phyloP scores from a whole-genome alignment of 495 filamentous ascomycete species.

The Terfezia claveryi region DNA sequence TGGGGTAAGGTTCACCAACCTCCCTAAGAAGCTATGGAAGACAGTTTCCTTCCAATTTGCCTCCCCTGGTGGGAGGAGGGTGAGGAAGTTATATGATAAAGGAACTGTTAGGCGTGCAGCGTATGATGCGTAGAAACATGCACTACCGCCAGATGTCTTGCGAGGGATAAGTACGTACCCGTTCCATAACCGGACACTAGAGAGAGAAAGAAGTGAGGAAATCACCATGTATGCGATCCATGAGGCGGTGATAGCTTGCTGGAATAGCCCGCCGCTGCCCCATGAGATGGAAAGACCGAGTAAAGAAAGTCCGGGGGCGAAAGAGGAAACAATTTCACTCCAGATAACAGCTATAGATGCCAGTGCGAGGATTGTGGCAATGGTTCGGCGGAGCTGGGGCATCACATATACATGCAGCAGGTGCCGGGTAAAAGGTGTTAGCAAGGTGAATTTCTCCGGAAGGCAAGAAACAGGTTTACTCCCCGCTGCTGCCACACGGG shows the following conservation, averaged over 20 bases:
- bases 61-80: constrained; percentile 47
- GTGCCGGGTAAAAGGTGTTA: constrained; percentile 78
- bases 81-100: constrained; percentile 85
- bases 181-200: constrained; percentile 83
- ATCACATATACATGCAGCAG: constrained; percentile 46
- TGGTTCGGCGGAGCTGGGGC: constrained; percentile 37
- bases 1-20: constrained; percentile 62
- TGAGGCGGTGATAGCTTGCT: constrained; percentile 57
- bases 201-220: constrained; percentile 63
- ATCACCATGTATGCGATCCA: constrained; percentile 92
- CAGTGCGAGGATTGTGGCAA: constrained; percentile 41
- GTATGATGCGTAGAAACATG: constrained; percentile 83
- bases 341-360: constrained; percentile 70
- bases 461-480: constrained; percentile 4
- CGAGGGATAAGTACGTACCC: constrained; percentile 74
- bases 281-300: constrained; percentile 58
- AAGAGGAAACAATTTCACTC: constrained; percentile 69
- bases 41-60: constrained; percentile 39
- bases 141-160: constrained; percentile 75
- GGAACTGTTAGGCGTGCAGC: constrained; percentile 80
- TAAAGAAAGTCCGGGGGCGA: constrained; percentile 52
- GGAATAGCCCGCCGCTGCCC: constrained; percentile 57
- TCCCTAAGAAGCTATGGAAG: constrained; percentile 72
- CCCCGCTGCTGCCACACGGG: constrained; percentile 33
- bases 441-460: constrained; percentile 31